Conservation (phyloP, 1,139 yeast species). For the Suhomyces wounanorum region DNA sequence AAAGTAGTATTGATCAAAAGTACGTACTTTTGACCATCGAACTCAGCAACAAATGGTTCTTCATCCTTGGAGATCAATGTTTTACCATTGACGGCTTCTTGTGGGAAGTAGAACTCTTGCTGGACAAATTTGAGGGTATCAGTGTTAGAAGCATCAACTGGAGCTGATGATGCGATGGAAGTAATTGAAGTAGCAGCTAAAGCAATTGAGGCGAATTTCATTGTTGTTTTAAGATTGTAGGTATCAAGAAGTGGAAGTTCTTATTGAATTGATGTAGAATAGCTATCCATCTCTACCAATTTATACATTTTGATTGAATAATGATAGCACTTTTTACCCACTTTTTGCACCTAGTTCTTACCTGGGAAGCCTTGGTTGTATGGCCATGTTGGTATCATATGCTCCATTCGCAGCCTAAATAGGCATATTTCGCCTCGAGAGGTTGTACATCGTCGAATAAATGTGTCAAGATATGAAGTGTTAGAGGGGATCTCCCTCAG, state of each 20-base stretch:
- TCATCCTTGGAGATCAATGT: slow-evolving; percentile 17
- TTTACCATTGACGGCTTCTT: slow-evolving; percentile 19
- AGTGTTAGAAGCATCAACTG: slow-evolving; percentile 13
- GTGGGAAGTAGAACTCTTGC: slow-evolving; percentile 17
- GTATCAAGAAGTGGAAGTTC: not conserved
- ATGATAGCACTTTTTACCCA: not conserved
- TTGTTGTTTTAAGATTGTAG: slow-evolving; percentile 3
- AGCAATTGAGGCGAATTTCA: slow-evolving; percentile 18
- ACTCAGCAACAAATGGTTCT: slow-evolving; percentile 18
- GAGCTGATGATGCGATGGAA: slow-evolving; percentile 16
- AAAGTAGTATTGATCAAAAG: slow-evolving; percentile 22
- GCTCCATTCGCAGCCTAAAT: not conserved
- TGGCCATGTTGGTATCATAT: not conserved
- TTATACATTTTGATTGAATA: not conserved
- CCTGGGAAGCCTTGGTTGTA: not conserved
- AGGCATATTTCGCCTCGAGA: not conserved
- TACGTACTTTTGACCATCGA: slow-evolving; percentile 20
- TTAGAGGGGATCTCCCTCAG: not conserved
- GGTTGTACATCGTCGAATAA: not conserved
- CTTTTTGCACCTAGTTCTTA: not conserved
- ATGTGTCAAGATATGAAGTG: not conserved
- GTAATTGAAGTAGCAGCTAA: slow-evolving; percentile 15
- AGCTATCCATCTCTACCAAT: not conserved
- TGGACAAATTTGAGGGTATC: slow-evolving; percentile 4
- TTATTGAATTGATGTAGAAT: slow-evolving; percentile 4